These are phyloP conservation scores for Cystobasidiopsis lactophilus DNA, from an alignment of 768 basidiomycete species.

Conservation along the genomic window DNA sequence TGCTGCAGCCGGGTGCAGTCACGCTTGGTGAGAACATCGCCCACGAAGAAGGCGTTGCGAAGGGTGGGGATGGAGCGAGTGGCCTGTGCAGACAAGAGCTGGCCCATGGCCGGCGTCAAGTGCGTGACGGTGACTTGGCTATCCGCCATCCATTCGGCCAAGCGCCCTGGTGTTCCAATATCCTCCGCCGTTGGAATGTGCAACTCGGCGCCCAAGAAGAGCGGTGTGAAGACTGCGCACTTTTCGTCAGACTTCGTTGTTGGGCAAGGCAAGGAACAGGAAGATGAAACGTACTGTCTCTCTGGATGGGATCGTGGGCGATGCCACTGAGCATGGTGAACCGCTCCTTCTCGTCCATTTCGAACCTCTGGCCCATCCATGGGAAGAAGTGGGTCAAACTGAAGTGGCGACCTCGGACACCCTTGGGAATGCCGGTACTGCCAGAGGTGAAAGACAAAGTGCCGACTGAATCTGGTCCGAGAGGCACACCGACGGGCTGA, in stretches of 20 bases:
- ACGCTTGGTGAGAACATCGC: slow-evolving; percentile 94
- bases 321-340: slow-evolving; percentile 99
- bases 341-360: slow-evolving; percentile 45
- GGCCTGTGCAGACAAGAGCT: slow-evolving; percentile 76
- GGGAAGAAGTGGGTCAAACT: slow-evolving; percentile 98
- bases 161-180: slow-evolving; percentile 83
- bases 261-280: slow-evolving; percentile 3
- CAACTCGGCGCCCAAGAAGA: slow-evolving; percentile 87
- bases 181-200: slow-evolving; percentile 93
- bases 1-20: slow-evolving; percentile 86
- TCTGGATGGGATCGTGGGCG: slow-evolving; percentile 94
- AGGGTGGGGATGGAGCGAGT: slow-evolving; percentile 64
- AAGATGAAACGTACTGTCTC: slow-evolving; percentile 55
- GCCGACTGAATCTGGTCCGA: slow-evolving; percentile 88
- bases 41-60: slow-evolving; percentile 85
- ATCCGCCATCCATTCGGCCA: slow-evolving; percentile 96
- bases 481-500: slow-evolving; percentile 52
- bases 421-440: slow-evolving; percentile 93
- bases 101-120: slow-evolving; percentile 96
- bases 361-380: slow-evolving; percentile 88
- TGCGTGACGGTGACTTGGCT: slow-evolving; percentile 84
- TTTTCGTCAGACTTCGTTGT: too few relatives aligned
- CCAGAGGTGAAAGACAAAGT: slow-evolving; percentile 94
- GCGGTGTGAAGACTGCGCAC: slow-evolving; percentile 98
- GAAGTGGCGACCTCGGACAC: slow-evolving; percentile 86